Conservation (phyloP, 768 basidiomycete species). For the Podaxis sp. region DNA sequence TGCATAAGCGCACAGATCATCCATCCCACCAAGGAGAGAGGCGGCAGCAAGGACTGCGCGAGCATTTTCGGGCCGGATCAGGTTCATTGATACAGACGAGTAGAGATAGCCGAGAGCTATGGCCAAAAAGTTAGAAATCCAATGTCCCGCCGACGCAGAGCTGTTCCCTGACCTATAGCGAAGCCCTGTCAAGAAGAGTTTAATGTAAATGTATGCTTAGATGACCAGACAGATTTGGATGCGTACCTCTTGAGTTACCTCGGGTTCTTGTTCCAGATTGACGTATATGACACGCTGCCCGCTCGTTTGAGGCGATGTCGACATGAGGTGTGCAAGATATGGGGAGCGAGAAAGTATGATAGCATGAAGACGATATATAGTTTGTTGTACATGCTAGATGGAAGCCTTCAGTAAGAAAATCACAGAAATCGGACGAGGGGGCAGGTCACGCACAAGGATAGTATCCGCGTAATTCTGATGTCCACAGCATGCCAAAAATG, state of each 20-base stretch:
- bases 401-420: constrained; percentile 11
- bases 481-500: constrained; percentile 13
- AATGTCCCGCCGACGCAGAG: not conserved
- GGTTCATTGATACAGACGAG: constrained; percentile 65
- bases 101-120: constrained; percentile 80
- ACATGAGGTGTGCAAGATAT: constrained; percentile 85
- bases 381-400: constrained; percentile 68
- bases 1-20: constrained; percentile 76
- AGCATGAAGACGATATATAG: constrained; percentile 74
- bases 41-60: constrained; percentile 84
- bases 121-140: constrained; percentile 18
- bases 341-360: constrained; percentile 88
- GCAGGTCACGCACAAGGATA: constrained; percentile 53
- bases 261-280: constrained; percentile 73
- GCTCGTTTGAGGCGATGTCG: constrained; percentile 66
- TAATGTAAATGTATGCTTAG: constrained; percentile 14
- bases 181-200: constrained; percentile 50
- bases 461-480: constrained; percentile 80
- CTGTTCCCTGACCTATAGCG: constrained; percentile 56
- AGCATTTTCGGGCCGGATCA: constrained; percentile 76
- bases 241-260: constrained; percentile 81
- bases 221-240: constrained; percentile 13
- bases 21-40: constrained; percentile 83
- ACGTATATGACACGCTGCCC: constrained; percentile 72
- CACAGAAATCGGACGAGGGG: constrained; percentile 2